Evolutionary conservation across 768 basidiomycete genomes (phyloP), one percentile per base, ranked within the genome.

Genomic region (Grammothele lineata): DNA sequence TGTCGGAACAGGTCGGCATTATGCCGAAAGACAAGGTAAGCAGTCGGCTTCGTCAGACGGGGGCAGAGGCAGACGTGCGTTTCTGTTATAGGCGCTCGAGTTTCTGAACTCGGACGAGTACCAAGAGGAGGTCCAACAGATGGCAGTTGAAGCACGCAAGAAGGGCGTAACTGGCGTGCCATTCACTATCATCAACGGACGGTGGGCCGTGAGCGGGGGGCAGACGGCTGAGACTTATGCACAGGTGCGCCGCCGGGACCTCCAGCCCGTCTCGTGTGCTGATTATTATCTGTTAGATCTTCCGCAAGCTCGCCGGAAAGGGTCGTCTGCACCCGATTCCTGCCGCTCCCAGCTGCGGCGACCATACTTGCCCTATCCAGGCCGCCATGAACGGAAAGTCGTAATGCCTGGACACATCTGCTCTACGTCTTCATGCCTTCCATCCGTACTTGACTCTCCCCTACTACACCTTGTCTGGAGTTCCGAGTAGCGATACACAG

Each of bases 121-220:
- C 47, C 71, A 76, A 56, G 70, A 74, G 43, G 85, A 87, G 53
- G 80, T 91, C 1, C 68, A 81, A 50, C 66, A 69, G 9, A 78
- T 83, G 66, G 81, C 81, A 56, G 70, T 73, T 8, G 74, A 78
- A 39, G 84, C 84, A 33, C 76, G 80, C 44, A 66, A 69, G 34
- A 76, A 81, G 46, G 87, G 87, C 15, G 78, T 92, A 41, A 81
- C 77, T 5, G 87, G 88, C 32, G 86, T 92, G 3, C 89, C 89
- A 7, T 79, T 88, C 70, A 83, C 80, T 22, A 78, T 91, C 57
- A 83, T 91, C 55, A 81, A 89, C 61, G 76, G 79, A 11, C 83
- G 82, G 59, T 91, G 85, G 82, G 85, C 81, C 5, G 74, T 89
- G 22, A 81, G 76, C 40, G 87, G 87, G 8, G 82, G 81, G 9